Conservation (phyloP, 441 rosid species). For the Raphanus hybrid region DNA sequence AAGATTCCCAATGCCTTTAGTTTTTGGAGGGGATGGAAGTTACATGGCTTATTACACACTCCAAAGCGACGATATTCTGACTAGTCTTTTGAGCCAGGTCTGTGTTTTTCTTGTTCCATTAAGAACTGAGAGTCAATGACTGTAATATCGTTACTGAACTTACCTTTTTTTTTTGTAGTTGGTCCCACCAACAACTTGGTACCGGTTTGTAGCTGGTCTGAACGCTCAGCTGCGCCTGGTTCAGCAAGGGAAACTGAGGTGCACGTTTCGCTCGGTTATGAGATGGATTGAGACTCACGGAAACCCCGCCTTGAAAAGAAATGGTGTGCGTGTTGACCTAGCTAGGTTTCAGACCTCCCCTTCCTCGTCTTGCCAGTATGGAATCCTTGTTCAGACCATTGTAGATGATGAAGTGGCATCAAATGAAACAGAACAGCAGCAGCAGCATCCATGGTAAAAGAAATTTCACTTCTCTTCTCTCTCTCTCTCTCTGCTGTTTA, state of each 20-base stretch:
- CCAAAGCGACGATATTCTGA: conserved; percentile 77
- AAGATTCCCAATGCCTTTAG: conserved; percentile 75
- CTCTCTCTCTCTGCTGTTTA: conserved; percentile 15
- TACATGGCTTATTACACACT: conserved; percentile 86
- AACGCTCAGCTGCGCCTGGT: conserved; percentile 89
- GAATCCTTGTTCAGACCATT: conserved; percentile 59
- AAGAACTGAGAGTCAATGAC: neutral
- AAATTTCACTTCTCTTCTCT: neutral
- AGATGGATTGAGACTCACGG: conserved; percentile 94
- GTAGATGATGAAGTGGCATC: conserved; percentile 48
- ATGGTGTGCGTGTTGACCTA: conserved; percentile 69
- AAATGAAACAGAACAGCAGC: conserved; percentile 44
- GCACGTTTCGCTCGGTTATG: conserved; percentile 69
- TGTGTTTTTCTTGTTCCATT: conserved; percentile 8
- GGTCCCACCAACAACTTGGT: conserved; percentile 88
- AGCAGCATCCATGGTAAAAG: conserved; percentile 54
- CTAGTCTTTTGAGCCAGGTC: conserved; percentile 89
- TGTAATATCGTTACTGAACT: conserved; percentile 1
- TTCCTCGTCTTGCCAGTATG: conserved; percentile 79
- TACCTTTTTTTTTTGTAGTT: conserved; percentile 46
- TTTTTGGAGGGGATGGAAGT: conserved; percentile 92
- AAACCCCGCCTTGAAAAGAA: conserved; percentile 70
- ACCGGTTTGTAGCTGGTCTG: conserved; percentile 85
- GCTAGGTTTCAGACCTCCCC: conserved; percentile 86
- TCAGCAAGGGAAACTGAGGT: conserved; percentile 65